Evolutionary conservation across 2,329 filamentous ascomycete genomes (phyloP), one percentile per base, ranked within the genome.

Genomic region (Dothidotthia symphoricarpi): DNA sequence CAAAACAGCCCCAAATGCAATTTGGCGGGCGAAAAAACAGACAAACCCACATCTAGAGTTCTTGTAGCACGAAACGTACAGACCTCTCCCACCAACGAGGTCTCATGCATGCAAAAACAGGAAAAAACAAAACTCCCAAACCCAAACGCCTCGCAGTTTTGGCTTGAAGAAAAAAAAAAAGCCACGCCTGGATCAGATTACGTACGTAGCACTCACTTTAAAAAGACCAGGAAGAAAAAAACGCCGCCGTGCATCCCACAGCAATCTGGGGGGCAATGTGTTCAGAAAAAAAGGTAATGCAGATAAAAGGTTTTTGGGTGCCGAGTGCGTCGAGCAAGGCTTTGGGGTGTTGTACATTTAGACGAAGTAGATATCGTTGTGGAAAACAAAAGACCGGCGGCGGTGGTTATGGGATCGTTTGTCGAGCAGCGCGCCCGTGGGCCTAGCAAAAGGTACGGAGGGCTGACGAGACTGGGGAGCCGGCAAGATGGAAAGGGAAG

Each of bases 391-490:
- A n/a, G n/a, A n/a, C n/a, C n/a, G 14, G 26, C 26, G 13, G 14
- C 28, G 30, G 36, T 28, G 24, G 11, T 13, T 29, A 27, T 31
- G 36, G 36, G 8, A 24, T 39, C 36, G 36, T n/a, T n/a, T n/a
- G 39, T 31, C 24, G 11, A 19, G 27, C 35, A 47, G n/a, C n/a
- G n/a, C n/a, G n/a, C n/a, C 51, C 63, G 63, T 67, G 63, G 45
- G 59, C 63, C 63, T 66, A 67, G 40, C 45, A 31, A 66, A 66
- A 66, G 63, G 63, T 55, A 67, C 63, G 56, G 19, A n/a, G n/a
- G n/a, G n/a, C n/a, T n/a, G 49, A 43, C 44, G 39, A 45, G 41
- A 48, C 38, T n/a, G n/a, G n/a, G n/a, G n/a, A 22, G 19, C 19
- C 19, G 19, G 19, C 19, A 9, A 22, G 19, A 22, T 9, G 5